These are phyloP conservation scores for Hanseniaspora uvarum DNA, from an alignment of 1,139 yeast genomes.

Conservation along the genomic window DNA sequence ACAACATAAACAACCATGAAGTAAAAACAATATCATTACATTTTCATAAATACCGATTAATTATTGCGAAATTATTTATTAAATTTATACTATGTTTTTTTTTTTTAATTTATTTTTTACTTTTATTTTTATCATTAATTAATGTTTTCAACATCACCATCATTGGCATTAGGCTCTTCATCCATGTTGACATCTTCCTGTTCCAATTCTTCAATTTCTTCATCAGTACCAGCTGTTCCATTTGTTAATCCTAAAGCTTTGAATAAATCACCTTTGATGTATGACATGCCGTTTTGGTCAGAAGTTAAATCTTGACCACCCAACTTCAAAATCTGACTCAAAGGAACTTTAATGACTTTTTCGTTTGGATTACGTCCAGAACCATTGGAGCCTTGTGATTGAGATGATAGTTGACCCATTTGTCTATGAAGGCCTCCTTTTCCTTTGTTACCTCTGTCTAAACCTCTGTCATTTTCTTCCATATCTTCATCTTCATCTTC, in stretches of 20 bases:
- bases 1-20: no score
- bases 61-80: not conserved
- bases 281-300: slow-evolving; percentile 26
- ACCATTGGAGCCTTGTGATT: slow-evolving; percentile 8
- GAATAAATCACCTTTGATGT: slow-evolving; percentile 29
- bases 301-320: slow-evolving; percentile 28
- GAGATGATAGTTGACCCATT: slow-evolving; percentile 12
- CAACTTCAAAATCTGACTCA: slow-evolving; percentile 29
- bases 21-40: not conserved
- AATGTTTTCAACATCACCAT: slow-evolving; percentile 22
- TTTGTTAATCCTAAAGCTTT: slow-evolving; percentile 31
- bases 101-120: slow-evolving; percentile 1
- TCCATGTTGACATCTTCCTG: slow-evolving; percentile 27
- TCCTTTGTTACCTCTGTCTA: slow-evolving; percentile 25
- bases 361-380: slow-evolving; percentile 19
- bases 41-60: not conserved
- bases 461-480: slow-evolving; percentile 28
- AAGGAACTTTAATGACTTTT: slow-evolving; percentile 25
- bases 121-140: slow-evolving; percentile 19
- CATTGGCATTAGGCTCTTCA: slow-evolving; percentile 27
- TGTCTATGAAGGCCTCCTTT: slow-evolving; percentile 25
- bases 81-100: not conserved
- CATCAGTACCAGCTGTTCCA: slow-evolving; percentile 32
- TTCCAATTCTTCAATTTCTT: slow-evolving; percentile 28
- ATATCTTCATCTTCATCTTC: slow-evolving; percentile 25